Percentiles rank a stretch among this genome's conserved stretches.
Conservation (phyloP, 768 basidiomycete species). For the Pulveroboletus frians region DNA sequence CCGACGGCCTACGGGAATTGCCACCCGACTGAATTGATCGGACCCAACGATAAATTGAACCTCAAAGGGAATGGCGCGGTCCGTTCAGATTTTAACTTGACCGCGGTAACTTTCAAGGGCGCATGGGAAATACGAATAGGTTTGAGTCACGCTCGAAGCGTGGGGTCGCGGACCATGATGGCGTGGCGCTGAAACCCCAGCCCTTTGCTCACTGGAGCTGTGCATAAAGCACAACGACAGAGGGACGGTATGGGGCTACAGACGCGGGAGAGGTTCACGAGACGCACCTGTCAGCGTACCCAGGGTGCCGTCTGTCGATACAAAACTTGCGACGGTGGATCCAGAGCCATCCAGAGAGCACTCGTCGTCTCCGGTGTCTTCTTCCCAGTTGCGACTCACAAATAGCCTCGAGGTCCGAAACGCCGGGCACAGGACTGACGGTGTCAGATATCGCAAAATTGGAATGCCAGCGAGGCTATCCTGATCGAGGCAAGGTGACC, state of each 20-base stretch:
- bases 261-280: not conserved
- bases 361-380: too few relatives aligned
- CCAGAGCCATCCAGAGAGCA: too few relatives aligned
- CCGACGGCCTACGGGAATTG: conserved; percentile 9
- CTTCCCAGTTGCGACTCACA: not conserved
- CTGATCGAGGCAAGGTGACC: not conserved
- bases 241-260: not conserved
- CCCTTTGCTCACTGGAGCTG: too few relatives aligned
- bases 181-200: not conserved
- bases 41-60: not conserved
- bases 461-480: not conserved
- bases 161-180: not conserved
- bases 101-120: not conserved
- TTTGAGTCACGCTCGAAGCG: not conserved
- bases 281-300: not conserved
- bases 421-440: not conserved
- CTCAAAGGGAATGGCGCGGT: not conserved
- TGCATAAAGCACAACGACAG: not conserved
- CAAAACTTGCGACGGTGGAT: not conserved
- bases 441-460: not conserved
- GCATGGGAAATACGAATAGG: not conserved
- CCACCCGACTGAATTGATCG: conserved; percentile 9
- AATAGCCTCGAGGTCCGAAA: not conserved
- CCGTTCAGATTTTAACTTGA: conserved; percentile 7
- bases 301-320: not conserved